These are phyloP conservation scores for Suaeda aralocaspica DNA, from an alignment of 148 eudicot genomes.

Conservation along the genomic window DNA sequence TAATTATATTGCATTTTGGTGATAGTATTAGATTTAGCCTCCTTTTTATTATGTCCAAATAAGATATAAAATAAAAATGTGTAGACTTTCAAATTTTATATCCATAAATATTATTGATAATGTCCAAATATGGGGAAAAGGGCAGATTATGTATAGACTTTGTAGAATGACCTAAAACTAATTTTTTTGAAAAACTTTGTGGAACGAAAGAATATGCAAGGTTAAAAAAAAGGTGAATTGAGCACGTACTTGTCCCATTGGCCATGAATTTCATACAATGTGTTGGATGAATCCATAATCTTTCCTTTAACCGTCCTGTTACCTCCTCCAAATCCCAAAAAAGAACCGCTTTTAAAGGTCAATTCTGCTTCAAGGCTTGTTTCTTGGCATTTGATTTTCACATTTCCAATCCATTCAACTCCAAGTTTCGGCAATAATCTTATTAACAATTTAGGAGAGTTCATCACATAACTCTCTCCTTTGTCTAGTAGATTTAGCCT, in stretches of 20 bases:
- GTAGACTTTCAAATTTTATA: too few species aligned
- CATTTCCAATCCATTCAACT: conserved; percentile 66
- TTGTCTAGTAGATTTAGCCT: conserved; percentile 43
- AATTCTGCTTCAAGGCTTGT: conserved; percentile 61
- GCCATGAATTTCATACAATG: conserved; percentile 61
- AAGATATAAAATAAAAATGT: neutral
- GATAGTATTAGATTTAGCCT: too few species aligned
- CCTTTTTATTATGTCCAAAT: too few species aligned
- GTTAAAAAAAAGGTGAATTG: too few species aligned
- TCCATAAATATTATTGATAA: too few species aligned
- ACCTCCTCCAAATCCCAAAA: conserved; percentile 36
- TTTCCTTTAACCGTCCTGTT: conserved; percentile 53
- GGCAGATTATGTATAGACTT: too few species aligned
- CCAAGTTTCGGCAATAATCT: conserved; percentile 65
- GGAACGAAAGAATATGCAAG: too few species aligned
- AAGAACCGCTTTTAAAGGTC: conserved; percentile 41
- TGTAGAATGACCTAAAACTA: too few species aligned
- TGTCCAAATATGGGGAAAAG: too few species aligned
- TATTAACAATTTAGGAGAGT: conserved; percentile 58
- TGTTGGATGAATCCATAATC: conserved; percentile 39
- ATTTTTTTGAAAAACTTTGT: too few species aligned
- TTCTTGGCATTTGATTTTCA: conserved; percentile 56
- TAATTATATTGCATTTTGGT: neutral
- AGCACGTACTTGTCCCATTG: conserved; percentile 74
- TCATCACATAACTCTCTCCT: conserved; percentile 59